Evolutionary conservation across 2,329 filamentous ascomycete species (phyloP), one percentile per base, ranked within the genome.

Genomic region (Penicillium sp.): DNA sequence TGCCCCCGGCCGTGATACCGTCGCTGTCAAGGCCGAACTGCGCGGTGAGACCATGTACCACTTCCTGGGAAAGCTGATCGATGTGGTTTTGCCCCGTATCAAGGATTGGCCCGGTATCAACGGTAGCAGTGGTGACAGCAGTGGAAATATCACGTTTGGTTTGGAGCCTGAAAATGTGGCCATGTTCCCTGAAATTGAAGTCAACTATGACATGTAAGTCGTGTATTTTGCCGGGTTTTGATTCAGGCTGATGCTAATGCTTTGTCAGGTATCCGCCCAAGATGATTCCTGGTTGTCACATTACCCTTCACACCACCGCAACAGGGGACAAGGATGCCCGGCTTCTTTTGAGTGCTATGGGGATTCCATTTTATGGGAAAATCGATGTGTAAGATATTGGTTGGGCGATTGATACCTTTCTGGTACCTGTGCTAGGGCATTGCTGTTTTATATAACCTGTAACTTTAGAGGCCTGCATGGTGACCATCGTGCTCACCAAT

Each of bases 41-140:
- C 72, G 74, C 39, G 87, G 86, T 18, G 83, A 92, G 61, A 76
- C 82, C 42, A 92, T 93, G 56, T 85, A 86, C 47, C 83, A 95
- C 62, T 95, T 98, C 63, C 61, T 98, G 30, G 84, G 90, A 57
- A 95, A 95, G 70, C 72, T 88, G 51, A 74, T 96, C 38, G 87
- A 94, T 60, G 72, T 96, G 6, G 89, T 98, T 4, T 75, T 96
- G 60, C 92, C 92, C 26, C 85, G 82, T 59, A 93, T 98, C 67
- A 98, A 96, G 73, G 92, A 98, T 54, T 98, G 87, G 84, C 79
- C 77, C 39, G 92, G 92, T 42, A 72, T 85, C n/a, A 76, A 77
- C 52, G 80, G 79, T 32, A 77, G 71, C 29, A 85, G 85, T 26
- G 92, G 92, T 57, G 92, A 98, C 63, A 81, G 80, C 57, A 82